A percentile compares a stretch with the other conserved stretches of the same genome.
Evolutionary conservation across 108 stramenopile species (phyloP).

Genomic region (Discostella pseudostelligera): DNA sequence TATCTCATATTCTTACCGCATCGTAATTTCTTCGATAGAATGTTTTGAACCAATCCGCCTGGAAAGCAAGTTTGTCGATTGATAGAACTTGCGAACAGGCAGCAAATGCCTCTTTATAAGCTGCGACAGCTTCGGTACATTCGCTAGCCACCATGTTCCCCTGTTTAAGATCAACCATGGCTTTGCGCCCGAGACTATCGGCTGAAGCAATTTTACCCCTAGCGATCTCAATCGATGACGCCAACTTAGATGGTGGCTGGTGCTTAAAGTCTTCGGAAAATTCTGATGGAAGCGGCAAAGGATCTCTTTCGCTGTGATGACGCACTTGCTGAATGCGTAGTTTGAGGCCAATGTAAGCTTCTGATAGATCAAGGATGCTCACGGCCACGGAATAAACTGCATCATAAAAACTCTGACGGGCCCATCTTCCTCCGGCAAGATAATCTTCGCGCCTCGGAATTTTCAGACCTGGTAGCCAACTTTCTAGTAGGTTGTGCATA

Average conservation of each 20-base stretch:
- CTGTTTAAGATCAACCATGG: slow-evolving; percentile 38
- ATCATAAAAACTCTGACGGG: slow-evolving; percentile 86
- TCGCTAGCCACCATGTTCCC: slow-evolving; percentile 43
- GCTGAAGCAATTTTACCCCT: slow-evolving; percentile 49
- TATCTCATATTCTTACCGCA: no score
- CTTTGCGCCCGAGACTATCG: slow-evolving; percentile 50
- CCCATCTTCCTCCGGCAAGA: slow-evolving; percentile 89
- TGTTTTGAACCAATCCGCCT: slow-evolving; percentile 73
- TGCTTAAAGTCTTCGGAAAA: slow-evolving; percentile 28
- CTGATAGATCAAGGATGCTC: slow-evolving; percentile 84
- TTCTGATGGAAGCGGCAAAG: slow-evolving; percentile 60
- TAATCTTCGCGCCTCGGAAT: slow-evolving; percentile 85
- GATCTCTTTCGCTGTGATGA: slow-evolving; percentile 67
- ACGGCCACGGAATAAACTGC: slow-evolving; percentile 74
- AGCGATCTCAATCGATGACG: slow-evolving; percentile 44
- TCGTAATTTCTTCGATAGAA: slow-evolving; percentile 87
- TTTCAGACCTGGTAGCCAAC: slow-evolving; percentile 82
- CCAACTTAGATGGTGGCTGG: slow-evolving; percentile 46
- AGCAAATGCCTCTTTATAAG: slow-evolving; percentile 70
- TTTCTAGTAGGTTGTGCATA: slow-evolving; percentile 78
- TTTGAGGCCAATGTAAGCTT: slow-evolving; percentile 78
- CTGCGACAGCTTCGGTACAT: slow-evolving; percentile 43
- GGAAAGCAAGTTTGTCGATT: slow-evolving; percentile 79
- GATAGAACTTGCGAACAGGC: slow-evolving; percentile 68
- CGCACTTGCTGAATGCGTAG: slow-evolving; percentile 75